Percentiles rank a stretch among this genome's conserved stretches.
phyloP scores from a whole-genome alignment of 164 flowering plant species.

The Liquidambar formosana region DNA sequence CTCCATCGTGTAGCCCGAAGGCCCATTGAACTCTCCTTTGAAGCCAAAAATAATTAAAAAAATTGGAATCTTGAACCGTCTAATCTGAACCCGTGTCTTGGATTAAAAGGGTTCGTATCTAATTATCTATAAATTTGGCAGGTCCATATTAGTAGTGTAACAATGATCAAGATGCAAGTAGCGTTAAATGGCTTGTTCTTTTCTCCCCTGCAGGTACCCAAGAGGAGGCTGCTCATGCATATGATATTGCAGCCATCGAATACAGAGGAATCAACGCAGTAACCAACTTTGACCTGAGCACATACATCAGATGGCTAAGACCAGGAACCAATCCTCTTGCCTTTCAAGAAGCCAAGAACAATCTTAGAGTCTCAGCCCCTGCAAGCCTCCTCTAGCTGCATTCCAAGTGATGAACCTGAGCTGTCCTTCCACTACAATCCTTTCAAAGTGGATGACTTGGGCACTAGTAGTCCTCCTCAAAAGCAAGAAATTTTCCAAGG shows the following conservation, averaged over 20 bases:
- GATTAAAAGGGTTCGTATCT: no score
- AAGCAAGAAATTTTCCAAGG: conserved; percentile 27
- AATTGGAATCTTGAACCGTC: no score
- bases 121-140: no score
- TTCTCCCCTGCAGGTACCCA: conserved; percentile 51
- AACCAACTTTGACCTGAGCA: conserved; percentile 68
- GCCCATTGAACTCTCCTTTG: no score
- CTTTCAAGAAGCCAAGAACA: conserved; percentile 29
- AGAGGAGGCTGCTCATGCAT: conserved; percentile 78
- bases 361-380: conserved; percentile 6
- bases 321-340: conserved; percentile 36
- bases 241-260: conserved; percentile 74
- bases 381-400: conserved; percentile 2
- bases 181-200: not conserved
- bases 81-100: no score
- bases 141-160: no score
- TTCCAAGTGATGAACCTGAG: conserved; percentile 15
- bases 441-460: conserved; percentile 15
- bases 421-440: conserved; percentile 18
- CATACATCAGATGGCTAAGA: conserved; percentile 67
- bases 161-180: no score
- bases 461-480: conserved; percentile 8
- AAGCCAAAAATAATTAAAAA: no score
- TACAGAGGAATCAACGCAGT: conserved; percentile 72
- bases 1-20: no score